A percentile compares a stretch with the other conserved stretches of the same genome.
Evolutionary conservation across 208 protist genomes (phyloP).

Genomic region (Entamoeba dispar): DNA sequence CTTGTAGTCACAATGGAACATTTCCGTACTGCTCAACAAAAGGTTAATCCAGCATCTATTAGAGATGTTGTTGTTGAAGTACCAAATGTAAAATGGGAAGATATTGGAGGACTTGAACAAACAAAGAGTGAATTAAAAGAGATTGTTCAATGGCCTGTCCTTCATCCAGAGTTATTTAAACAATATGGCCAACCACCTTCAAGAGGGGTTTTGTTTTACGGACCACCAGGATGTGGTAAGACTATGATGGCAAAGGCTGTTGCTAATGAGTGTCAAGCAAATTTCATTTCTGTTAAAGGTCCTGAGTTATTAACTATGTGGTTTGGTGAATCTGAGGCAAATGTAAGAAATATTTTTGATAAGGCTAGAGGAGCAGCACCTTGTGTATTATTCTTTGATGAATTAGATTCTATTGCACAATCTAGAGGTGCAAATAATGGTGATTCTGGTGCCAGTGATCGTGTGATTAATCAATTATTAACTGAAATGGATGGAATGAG

Average conservation of each 20-base stretch:
- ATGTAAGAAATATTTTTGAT: conserved; percentile 98
- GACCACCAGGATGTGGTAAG: conserved; percentile 61
- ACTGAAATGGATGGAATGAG: conserved; percentile 99
- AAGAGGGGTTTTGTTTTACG: conserved; percentile 56
- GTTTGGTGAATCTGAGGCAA: conserved; percentile 99
- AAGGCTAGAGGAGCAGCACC: conserved; percentile 91
- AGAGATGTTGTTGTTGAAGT: conserved; percentile 93
- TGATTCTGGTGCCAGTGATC: conserved; percentile 85
- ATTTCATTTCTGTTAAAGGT: conserved; percentile 99
- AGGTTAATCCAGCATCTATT: conserved; percentile 89
- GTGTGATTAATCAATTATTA: conserved; percentile 99
- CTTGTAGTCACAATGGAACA: conserved; percentile 93
- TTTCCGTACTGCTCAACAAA: conserved; percentile 76
- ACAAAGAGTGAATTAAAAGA: conserved; percentile 94
- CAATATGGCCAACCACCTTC: conserved; percentile 95
- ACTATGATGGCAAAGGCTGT: conserved; percentile 61
- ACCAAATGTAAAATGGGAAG: conserved; percentile 91
- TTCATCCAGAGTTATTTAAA: conserved; percentile 96
- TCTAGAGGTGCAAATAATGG: conserved; percentile 61
- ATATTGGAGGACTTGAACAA: conserved; percentile 95
- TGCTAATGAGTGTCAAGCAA: conserved; percentile 67
- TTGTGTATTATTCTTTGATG: conserved; percentile 99
- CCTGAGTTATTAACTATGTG: conserved; percentile 99
- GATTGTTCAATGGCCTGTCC: conserved; percentile 95
- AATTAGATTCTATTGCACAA: conserved; percentile 96